Evolutionary conservation across 345 rosid genomes (phyloP).

Genomic region (Salix arbutifolia): DNA sequence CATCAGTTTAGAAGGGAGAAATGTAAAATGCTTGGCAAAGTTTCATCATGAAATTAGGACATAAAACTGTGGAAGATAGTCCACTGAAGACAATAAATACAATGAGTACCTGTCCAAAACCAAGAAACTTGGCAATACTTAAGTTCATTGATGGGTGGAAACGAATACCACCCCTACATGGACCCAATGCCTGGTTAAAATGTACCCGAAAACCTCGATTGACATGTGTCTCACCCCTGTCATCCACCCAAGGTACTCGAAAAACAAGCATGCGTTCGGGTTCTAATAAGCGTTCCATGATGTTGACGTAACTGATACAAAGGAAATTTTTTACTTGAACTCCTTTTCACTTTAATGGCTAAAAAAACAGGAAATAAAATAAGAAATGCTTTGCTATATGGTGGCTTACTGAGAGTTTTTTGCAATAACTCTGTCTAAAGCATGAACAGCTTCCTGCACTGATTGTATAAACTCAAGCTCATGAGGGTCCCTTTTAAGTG

Average conservation of each 20-base stretch:
- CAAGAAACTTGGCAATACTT: conserved; percentile 90
- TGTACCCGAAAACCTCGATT: conserved; percentile 95
- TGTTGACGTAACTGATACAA: conserved; percentile 76
- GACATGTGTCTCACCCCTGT: conserved; percentile 94
- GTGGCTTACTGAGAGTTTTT: conserved; percentile 89
- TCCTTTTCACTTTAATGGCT: conserved; percentile 11
- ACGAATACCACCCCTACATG: conserved; percentile 95
- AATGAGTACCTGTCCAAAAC: conserved; percentile 77
- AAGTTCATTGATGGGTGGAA: conserved; percentile 90
- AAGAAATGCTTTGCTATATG: conserved; percentile 7
- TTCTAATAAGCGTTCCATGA: conserved; percentile 91
- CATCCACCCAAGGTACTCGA: conserved; percentile 98
- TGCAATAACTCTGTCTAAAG: conserved; percentile 96
- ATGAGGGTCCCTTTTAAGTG: conserved; percentile 87
- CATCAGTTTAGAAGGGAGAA: background rate
- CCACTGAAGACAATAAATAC: conserved; percentile 8
- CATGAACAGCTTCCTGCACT: conserved; percentile 94
- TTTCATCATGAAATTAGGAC: background rate
- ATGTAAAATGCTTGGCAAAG: background rate
- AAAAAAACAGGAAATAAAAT: background rate
- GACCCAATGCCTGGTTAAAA: conserved; percentile 92
- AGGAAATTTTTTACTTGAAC: conserved; percentile 14
- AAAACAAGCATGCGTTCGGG: conserved; percentile 91
- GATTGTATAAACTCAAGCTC: conserved; percentile 91
- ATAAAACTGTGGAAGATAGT: conserved; percentile 9